phyloP scores from a whole-genome alignment of 106 monocot species.

The Xerophyta viscosa region DNA sequence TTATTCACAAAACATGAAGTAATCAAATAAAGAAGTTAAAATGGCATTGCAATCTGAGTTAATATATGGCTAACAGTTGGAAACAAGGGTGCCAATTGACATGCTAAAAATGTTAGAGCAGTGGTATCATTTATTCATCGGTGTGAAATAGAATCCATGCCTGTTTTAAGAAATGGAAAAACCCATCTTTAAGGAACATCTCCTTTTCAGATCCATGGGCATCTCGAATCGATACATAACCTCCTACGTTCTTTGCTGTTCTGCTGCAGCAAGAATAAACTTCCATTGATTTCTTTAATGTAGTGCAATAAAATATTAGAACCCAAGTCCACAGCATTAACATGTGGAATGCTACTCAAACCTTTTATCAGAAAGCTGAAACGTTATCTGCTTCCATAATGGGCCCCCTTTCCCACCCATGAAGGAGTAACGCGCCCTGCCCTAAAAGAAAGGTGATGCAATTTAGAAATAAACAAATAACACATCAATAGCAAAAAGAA shows the following conservation, averaged over 20 bases:
- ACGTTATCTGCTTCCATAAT: constrained; percentile 90
- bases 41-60: too few species aligned
- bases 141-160: constrained; percentile 12
- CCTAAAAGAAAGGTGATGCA: constrained; percentile 21
- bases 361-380: constrained; percentile 58
- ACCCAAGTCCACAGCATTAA: background rate
- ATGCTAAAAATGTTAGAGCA: too few species aligned
- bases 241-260: constrained; percentile 38
- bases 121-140: too few species aligned
- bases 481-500: too few species aligned
- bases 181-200: constrained; percentile 58
- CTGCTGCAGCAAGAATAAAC: constrained; percentile 16
- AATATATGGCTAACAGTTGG: too few species aligned
- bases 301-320: background rate
- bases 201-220: constrained; percentile 26
- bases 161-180: constrained; percentile 76
- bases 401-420: constrained; percentile 92
- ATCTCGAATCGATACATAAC: constrained; percentile 64
- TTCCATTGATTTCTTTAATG: background rate
- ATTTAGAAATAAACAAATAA: too few species aligned
- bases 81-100: too few species aligned
- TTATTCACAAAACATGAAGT: too few species aligned
- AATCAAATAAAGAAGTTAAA: too few species aligned
- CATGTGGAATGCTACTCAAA: constrained; percentile 12
- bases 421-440: constrained; percentile 93